These are phyloP conservation scores for Pichia rugopelliculosa DNA, from an alignment of 805 yeast genomes.

Conservation along the genomic window DNA sequence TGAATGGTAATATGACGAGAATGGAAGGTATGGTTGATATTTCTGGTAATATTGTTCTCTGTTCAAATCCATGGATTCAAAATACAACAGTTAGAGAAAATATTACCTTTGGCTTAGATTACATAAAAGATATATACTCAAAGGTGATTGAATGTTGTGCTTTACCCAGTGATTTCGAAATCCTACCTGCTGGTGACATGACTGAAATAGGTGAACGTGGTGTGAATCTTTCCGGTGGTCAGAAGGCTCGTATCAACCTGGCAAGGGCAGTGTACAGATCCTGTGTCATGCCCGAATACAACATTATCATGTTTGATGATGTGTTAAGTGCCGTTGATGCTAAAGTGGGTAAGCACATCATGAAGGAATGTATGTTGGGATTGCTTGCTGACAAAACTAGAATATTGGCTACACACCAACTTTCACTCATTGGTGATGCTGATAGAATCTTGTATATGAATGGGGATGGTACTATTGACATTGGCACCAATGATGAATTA, in stretches of 20 bases:
- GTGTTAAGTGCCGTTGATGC: conserved; percentile 83
- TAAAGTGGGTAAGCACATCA: conserved; percentile 74
- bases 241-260: conserved; percentile 71
- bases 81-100: conserved; percentile 73
- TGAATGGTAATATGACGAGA: conserved; percentile 61
- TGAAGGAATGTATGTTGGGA: conserved; percentile 60
- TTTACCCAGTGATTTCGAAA: conserved; percentile 54
- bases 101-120: conserved; percentile 54
- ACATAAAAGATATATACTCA: conserved; percentile 42
- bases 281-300: conserved; percentile 37
- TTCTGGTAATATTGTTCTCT: conserved; percentile 43
- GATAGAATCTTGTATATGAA: conserved; percentile 60
- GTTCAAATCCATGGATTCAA: conserved; percentile 70
- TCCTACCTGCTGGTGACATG: conserved; percentile 65
- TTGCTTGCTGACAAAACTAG: conserved; percentile 51
- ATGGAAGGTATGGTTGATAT: conserved; percentile 43
- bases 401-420: conserved; percentile 75
- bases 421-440: conserved; percentile 60
- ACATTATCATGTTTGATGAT: conserved; percentile 67
- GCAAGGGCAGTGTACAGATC: conserved; percentile 66
- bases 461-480: conserved; percentile 50
- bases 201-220: conserved; percentile 87
- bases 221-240: conserved; percentile 80
- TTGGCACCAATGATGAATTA: conserved; percentile 56
- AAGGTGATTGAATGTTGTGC: conserved; percentile 59